Evolutionary conservation across 768 basidiomycete genomes (phyloP).

Genomic region (Thelephora aurantiotincta): DNA sequence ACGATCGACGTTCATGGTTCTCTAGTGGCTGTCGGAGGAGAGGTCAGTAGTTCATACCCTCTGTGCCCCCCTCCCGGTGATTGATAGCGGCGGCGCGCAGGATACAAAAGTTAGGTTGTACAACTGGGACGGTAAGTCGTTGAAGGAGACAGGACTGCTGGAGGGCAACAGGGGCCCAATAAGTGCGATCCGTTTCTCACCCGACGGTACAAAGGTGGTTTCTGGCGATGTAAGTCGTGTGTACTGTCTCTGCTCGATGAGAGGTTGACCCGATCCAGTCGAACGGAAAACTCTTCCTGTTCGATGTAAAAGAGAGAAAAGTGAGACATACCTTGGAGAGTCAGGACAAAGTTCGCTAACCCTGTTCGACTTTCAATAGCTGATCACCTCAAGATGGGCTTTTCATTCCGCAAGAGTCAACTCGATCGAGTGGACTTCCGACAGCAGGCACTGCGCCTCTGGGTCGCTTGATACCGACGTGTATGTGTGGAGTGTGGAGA

Average conservation of each 20-base stretch:
- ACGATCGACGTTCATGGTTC: conserved; percentile 37
- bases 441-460: conserved; percentile 68
- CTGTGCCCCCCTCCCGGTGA: not conserved
- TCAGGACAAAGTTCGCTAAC: not conserved
- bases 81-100: conserved; percentile 18
- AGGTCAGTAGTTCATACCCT: conserved; percentile 29
- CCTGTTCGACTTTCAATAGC: conserved; percentile 19
- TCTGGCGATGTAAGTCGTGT: conserved; percentile 65
- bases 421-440: conserved; percentile 62
- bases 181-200: conserved; percentile 66
- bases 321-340: conserved; percentile 18
- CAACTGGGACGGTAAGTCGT: conserved; percentile 50
- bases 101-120: conserved; percentile 66
- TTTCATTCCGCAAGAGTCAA: conserved; percentile 75
- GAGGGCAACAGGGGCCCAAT: conserved; percentile 61
- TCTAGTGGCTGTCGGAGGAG: conserved; percentile 59
- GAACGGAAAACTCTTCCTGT: conserved; percentile 68
- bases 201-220: conserved; percentile 61
- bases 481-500: conserved; percentile 71
- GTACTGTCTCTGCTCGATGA: not conserved
- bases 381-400: conserved; percentile 69
- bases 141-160: conserved; percentile 41
- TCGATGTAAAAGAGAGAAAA: conserved; percentile 53
- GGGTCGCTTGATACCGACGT: conserved; percentile 90
- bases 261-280: conserved; percentile 32